Evolutionary conservation across 108 stramenopile genomes (phyloP), one percentile per base, ranked within the genome.

Genomic region (Skeletonema costatum): DNA sequence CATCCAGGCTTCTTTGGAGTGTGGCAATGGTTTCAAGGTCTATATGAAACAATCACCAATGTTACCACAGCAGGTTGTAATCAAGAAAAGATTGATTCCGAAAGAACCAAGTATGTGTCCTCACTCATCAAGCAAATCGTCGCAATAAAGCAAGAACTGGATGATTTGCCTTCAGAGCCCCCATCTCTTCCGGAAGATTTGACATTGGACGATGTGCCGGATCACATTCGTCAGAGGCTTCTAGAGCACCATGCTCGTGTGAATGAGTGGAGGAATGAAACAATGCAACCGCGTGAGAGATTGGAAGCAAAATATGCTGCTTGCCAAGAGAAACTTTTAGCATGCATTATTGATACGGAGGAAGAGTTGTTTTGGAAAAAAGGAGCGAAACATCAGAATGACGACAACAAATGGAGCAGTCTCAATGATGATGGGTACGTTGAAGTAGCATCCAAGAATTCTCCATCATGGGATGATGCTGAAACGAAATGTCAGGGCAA

Each of bases 341-440:
- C 75, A 19, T 66, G 66, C 17, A 68, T 75, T 61, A 68, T 75
- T 62, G 75, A 67, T 29, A 60, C 66, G 35, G 75, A 75, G 51
- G 75, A 75, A 62, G 65, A 46, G 25, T 32, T 60, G 44, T 75
- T 75, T 48, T 75, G 75, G 75, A 36, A 56, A 8, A 60, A 44
- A 68, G 46, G 68, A 33, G 12, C 14, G 44, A 19, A 65, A 68
- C 25, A 60, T 0, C 32, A 10, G 13, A 39, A 9, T 39, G 38
- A 39, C 8, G 30, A 41, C 16, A 48, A n/a, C 17, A 48, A 60
- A 66, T 32, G 44, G 30, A 66, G 66, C 11, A 39, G 66, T 9
- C 31, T 25, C 36, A 74, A 67, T 50, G 66, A 75, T 48, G 75
- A 75, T 75, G 75, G 75, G 5, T 75, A 75, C 33, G 44, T 75